These are phyloP conservation scores for Akebia trifoliata DNA, from an alignment of 164 flowering plant species.

Conservation along the genomic window DNA sequence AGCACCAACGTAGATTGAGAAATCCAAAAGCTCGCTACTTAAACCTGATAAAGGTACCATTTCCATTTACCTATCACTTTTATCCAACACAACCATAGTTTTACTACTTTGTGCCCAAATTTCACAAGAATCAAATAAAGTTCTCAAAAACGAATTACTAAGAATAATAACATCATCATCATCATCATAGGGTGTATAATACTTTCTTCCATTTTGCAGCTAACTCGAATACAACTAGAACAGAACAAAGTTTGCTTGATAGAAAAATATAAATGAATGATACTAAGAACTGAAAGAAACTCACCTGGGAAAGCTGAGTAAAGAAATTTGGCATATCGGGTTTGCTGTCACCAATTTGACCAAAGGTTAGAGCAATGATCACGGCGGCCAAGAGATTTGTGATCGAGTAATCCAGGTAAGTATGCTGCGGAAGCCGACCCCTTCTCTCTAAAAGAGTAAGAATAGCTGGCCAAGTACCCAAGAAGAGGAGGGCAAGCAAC, in stretches of 20 bases:
- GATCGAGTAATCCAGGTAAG: constrained; percentile 78
- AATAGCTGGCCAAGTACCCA: constrained; percentile 93
- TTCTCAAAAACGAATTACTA: no score
- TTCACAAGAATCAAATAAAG: no score
- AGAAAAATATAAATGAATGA: not conserved
- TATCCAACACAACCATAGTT: no score
- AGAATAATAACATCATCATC: no score
- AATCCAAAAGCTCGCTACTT: no score
- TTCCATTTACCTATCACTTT: no score
- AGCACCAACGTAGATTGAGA: no score
- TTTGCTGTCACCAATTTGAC: constrained; percentile 57
- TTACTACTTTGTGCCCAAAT: no score
- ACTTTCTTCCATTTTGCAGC: not conserved
- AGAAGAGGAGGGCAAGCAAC: constrained; percentile 57
- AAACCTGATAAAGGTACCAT: no score
- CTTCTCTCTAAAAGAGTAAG: constrained; percentile 69
- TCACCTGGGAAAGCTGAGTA: constrained; percentile 65
- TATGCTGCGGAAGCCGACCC: constrained; percentile 88
- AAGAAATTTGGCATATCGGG: constrained; percentile 57
- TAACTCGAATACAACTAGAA: not conserved
- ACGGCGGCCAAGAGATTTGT: constrained; percentile 82
- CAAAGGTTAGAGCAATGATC: constrained; percentile 72
- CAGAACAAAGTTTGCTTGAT: not conserved
- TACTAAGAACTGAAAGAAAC: constrained; percentile 1
- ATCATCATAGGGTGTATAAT: no score